These are phyloP conservation scores for Solanum boliviense DNA, from an alignment of 257 asterid species.

Conservation along the genomic window DNA sequence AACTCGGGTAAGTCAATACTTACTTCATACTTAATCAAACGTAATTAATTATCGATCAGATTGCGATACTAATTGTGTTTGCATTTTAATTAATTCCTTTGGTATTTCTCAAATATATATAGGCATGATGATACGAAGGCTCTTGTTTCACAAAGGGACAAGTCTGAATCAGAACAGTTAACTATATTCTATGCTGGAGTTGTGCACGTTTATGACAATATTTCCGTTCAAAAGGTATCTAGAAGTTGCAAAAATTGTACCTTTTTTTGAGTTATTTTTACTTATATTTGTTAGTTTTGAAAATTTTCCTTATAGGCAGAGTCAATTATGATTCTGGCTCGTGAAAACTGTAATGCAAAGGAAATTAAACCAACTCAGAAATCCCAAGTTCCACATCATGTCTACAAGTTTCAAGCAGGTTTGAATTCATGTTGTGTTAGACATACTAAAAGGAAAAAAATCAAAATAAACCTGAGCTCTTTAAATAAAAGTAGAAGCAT, in stretches of 20 bases:
- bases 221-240: neutral
- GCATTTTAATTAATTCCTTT: no score
- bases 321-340: conserved; percentile 1
- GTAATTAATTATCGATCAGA: neutral
- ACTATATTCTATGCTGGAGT: conserved; percentile 14
- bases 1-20: neutral
- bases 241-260: neutral
- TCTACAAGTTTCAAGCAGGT: neutral
- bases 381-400: neutral
- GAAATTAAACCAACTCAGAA: neutral
- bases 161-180: neutral
- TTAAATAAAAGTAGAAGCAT: no score
- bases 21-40: neutral
- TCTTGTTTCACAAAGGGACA: neutral
- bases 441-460: neutral
- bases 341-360: neutral
- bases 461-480: no score
- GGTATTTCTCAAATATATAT: no score
- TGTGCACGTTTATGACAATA: conserved; percentile 4
- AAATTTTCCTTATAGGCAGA: neutral
- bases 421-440: neutral
- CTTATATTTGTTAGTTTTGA: neutral
- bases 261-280: neutral
- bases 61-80: neutral
- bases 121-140: neutral